Percentiles rank a stretch among this genome's conserved stretches.
phyloP scores from a whole-genome alignment of 208 protist species.

The Leptomonas seymouri region DNA sequence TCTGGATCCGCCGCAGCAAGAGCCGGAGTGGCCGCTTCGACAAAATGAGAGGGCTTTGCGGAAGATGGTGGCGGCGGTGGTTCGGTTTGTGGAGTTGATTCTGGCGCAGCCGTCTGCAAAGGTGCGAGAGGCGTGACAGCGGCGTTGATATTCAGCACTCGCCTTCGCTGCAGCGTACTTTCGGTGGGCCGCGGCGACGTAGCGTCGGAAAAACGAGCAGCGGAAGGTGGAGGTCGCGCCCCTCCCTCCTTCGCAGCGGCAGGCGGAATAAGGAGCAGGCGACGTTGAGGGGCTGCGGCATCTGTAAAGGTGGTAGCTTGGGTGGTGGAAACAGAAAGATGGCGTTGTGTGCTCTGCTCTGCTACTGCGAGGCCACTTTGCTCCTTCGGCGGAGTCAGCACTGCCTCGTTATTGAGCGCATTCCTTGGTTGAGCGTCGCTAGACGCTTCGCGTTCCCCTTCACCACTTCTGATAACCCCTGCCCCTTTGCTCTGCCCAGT shows the following conservation, averaged over 20 bases:
- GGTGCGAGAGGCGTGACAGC: neutral
- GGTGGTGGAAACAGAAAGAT: neutral
- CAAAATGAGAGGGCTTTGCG: too few species aligned
- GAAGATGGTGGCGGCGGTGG: neutral
- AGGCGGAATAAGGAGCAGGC: constrained; percentile 8
- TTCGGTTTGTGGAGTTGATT: neutral
- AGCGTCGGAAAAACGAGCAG: neutral
- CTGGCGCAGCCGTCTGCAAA: neutral
- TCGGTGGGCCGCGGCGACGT: neutral
- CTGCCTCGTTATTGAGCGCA: too few species aligned
- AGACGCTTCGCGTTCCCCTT: neutral
- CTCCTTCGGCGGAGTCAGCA: too few species aligned
- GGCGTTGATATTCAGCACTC: constrained; percentile 13
- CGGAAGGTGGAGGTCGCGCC: neutral
- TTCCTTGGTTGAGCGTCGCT: too few species aligned
- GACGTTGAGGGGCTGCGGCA: neutral
- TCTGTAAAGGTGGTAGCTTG: neutral
- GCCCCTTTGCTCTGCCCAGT: neutral
- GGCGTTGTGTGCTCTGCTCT: neutral
- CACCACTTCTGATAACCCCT: neutral
- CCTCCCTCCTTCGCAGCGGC: neutral
- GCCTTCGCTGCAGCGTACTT: neutral
- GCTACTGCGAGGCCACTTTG: too few species aligned
- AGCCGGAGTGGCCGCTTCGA: neutral
- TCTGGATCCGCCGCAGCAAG: neutral